Evolutionary conservation across 306 rosid species (phyloP).

Genomic region (Gastrolobium bilobum): DNA sequence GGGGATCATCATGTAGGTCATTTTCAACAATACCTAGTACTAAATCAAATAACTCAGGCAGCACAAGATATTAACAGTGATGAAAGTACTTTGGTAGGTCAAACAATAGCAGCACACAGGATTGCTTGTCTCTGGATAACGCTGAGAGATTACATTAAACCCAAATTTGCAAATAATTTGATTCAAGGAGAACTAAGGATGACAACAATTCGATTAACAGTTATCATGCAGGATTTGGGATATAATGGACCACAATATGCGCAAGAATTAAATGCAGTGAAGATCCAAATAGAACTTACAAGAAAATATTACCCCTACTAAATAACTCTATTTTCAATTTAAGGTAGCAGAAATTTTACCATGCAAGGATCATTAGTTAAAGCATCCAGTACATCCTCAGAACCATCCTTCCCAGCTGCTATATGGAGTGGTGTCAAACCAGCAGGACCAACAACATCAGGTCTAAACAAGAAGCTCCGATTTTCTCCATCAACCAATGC

Average conservation of each 20-base stretch:
- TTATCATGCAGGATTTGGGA: conserved; percentile 18
- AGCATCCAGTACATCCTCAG: conserved; percentile 82
- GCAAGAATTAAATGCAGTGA: conserved; percentile 26
- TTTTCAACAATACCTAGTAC: background rate
- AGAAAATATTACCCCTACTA: background rate
- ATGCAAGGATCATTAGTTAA: conserved; percentile 81
- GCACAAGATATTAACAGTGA: conserved; percentile 3
- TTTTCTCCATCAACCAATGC: conserved; percentile 47
- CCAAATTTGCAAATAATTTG: background rate
- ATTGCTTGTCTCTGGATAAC: background rate
- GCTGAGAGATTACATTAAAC: background rate
- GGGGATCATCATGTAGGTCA: background rate
- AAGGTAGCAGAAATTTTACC: conserved; percentile 59
- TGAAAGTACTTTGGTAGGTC: background rate
- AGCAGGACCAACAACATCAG: conserved; percentile 76
- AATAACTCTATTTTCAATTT: conserved; percentile 6
- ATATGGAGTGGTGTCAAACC: conserved; percentile 90
- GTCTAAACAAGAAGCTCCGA: conserved; percentile 72
- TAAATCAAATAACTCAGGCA: background rate
- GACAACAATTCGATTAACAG: conserved; percentile 1
- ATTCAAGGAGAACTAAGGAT: background rate
- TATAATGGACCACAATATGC: background rate
- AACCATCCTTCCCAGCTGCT: conserved; percentile 87
- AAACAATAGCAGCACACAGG: background rate
- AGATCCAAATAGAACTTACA: conserved; percentile 7